Conservation (phyloP, 108 stramenopile species). For the Parietichytrium sp. region DNA sequence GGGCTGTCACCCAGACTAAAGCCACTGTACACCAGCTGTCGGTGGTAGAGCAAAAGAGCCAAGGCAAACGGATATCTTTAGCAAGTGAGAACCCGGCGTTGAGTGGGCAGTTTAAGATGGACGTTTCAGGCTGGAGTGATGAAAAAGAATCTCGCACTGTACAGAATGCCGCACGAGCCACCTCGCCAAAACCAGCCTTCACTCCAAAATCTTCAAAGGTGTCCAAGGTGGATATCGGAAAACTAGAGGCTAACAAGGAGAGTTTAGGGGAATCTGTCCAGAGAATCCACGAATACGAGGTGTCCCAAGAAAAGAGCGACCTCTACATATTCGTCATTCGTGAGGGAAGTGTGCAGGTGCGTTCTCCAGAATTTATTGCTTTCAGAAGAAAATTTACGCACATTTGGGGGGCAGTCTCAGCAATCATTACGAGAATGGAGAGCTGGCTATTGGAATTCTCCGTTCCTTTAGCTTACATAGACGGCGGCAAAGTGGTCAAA, state of each 20-base stretch:
- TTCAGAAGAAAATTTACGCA: not conserved
- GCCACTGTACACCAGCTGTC: too few relatives aligned
- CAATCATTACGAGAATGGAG: not conserved
- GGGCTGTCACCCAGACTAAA: too few relatives aligned
- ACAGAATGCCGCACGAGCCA: too few relatives aligned
- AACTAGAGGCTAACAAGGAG: conserved; percentile 9
- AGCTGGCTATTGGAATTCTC: not conserved
- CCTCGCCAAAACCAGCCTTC: too few relatives aligned
- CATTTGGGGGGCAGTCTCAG: not conserved
- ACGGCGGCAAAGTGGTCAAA: not conserved
- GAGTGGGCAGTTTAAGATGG: too few relatives aligned
- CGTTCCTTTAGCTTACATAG: conserved; percentile 10
- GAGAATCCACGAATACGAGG: conserved; percentile 7
- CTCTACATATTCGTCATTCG: not conserved
- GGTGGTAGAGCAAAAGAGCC: too few relatives aligned
- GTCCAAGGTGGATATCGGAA: too few relatives aligned
- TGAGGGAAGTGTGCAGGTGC: not conserved
- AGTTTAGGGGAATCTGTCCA: not conserved
- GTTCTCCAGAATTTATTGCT: not conserved
- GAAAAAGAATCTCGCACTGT: too few relatives aligned
- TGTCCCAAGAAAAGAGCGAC: not conserved
- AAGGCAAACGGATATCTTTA: too few relatives aligned
- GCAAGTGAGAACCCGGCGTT: too few relatives aligned
- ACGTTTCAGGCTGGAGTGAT: too few relatives aligned
- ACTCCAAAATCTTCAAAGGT: too few relatives aligned